These are phyloP conservation scores for Sporobolomyces phaffii DNA, from an alignment of 768 basidiomycete genomes.

Conservation along the genomic window DNA sequence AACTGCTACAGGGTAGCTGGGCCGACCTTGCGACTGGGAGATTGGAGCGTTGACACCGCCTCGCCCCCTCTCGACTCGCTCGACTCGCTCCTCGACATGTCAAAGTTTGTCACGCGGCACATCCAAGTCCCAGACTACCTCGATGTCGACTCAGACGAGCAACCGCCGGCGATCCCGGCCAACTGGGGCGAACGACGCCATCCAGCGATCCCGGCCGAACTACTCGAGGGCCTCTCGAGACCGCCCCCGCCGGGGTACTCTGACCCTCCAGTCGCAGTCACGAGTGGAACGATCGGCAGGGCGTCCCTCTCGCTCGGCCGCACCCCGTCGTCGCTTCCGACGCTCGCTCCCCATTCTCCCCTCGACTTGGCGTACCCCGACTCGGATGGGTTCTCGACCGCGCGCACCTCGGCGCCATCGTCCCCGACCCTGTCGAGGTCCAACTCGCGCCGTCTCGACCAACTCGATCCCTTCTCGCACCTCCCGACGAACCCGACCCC, in stretches of 20 bases:
- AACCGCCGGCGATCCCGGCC: not conserved
- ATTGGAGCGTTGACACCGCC: too few species aligned
- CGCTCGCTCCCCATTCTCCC: not conserved
- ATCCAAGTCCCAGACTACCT: not conserved
- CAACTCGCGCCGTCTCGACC: not conserved
- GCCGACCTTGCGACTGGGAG: too few species aligned
- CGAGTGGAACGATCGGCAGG: not conserved
- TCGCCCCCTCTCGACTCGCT: too few species aligned
- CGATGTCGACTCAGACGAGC: not conserved
- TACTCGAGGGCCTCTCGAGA: conserved; percentile 25
- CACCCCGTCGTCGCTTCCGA: not conserved
- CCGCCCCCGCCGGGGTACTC: not conserved
- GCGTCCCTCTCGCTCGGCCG: not conserved
- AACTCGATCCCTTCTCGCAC: not conserved
- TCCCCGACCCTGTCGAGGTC: not conserved
- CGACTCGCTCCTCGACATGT: not conserved
- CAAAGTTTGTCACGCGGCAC: conserved; percentile 5
- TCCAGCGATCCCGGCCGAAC: conserved; percentile 12
- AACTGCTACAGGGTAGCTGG: too few species aligned
- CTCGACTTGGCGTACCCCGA: not conserved
- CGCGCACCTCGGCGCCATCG: conserved; percentile 4
- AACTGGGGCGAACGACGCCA: not conserved
- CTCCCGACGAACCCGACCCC: conserved; percentile 4
- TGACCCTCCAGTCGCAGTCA: not conserved
- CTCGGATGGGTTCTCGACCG: conserved; percentile 8